Percentiles rank a stretch among this genome's conserved stretches.
Evolutionary conservation across 2,329 filamentous ascomycete genomes (phyloP).

Genomic region (Colletotrichum zoysiae): DNA sequence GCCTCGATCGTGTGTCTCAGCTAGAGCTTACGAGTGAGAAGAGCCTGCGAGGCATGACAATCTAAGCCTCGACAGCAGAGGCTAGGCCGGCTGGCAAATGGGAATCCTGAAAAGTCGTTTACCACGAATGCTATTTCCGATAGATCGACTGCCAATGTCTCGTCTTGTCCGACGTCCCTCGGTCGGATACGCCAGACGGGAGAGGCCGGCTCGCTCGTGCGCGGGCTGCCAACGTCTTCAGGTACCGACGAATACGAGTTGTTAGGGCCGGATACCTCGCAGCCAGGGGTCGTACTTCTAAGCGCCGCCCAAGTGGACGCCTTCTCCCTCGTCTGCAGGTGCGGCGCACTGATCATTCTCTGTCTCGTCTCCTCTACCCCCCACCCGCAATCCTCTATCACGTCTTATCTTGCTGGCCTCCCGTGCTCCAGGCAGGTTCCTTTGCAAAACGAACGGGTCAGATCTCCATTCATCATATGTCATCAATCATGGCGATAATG

Average conservation of each 20-base stretch:
- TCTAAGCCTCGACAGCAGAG: constrained; percentile 7
- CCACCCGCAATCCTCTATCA: constrained; percentile 42
- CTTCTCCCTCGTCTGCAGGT: constrained; percentile 30
- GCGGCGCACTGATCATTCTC: constrained; percentile 35
- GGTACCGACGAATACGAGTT: constrained; percentile 39
- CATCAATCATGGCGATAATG: constrained; percentile 23
- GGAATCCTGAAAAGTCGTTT: not conserved
- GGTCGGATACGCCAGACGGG: constrained; percentile 7
- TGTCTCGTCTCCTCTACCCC: constrained; percentile 33
- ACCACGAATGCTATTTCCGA: constrained; percentile 12
- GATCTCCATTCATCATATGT: constrained; percentile 31
- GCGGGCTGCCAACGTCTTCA: constrained; percentile 6
- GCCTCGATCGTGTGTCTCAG: not conserved
- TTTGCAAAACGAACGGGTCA: constrained; percentile 17
- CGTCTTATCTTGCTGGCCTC: constrained; percentile 41
- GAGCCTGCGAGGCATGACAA: not conserved
- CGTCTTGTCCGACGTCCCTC: constrained; percentile 7
- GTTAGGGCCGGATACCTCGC: constrained; percentile 30
- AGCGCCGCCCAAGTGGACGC: constrained; percentile 32
- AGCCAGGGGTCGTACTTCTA: constrained; percentile 29
- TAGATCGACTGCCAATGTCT: constrained; percentile 15
- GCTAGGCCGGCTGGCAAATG: constrained; percentile 4
- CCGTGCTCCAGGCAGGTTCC: constrained; percentile 34
- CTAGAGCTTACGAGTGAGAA: not conserved
- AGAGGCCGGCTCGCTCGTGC: constrained; percentile 5